Evolutionary conservation across 1,139 yeast species (phyloP), one percentile per base, ranked within the genome.

Genomic region (Yamadazyma jaroonii): DNA sequence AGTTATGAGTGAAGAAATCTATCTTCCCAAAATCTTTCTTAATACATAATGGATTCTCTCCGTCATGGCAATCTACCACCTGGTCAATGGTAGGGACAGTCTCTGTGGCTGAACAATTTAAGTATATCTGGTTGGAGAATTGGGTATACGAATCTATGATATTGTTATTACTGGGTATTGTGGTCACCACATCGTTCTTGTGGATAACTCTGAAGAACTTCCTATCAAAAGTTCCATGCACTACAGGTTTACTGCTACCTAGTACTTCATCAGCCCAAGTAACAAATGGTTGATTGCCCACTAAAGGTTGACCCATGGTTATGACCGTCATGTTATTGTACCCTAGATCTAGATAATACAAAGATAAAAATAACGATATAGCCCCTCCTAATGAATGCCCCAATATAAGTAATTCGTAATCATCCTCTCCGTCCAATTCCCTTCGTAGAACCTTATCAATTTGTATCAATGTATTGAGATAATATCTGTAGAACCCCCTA

Each of bases 381-480:
- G 78, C 66, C 6, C 80, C 81, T 1, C 81, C 81, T 44, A 74
- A 46, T 0, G 80, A 74, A 47, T 75, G 81, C 1, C 81, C 81
- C 47, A 73, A 49, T 6, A 75, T 55, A 1, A 59, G 35, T 2
- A 75, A 43, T 41, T 67, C 66, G 38, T 64, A 64, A 32, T 61
- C 53, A 6, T 60, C 59, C 10, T 40, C 43, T 2, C 42, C 32
- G 1, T 46, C 42, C 12, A 65, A 46, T 37, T 63, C 67, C 5
- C 44, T 29, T 9, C 53, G 55, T 11, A 72, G 36, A 3, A 50
- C 38, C 2, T 41, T 41, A 23, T 61, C 57, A 4, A 73, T 58
- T 6, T 52, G 54, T 2, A 35, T 36, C 31, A 72, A 45, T 0
- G 75, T 67, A 33, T 54, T 52, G 8, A 50, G 38, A 45, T 53